phyloP scores from a whole-genome alignment of 164 flowering plant genomes.

The Vitis riparia region DNA sequence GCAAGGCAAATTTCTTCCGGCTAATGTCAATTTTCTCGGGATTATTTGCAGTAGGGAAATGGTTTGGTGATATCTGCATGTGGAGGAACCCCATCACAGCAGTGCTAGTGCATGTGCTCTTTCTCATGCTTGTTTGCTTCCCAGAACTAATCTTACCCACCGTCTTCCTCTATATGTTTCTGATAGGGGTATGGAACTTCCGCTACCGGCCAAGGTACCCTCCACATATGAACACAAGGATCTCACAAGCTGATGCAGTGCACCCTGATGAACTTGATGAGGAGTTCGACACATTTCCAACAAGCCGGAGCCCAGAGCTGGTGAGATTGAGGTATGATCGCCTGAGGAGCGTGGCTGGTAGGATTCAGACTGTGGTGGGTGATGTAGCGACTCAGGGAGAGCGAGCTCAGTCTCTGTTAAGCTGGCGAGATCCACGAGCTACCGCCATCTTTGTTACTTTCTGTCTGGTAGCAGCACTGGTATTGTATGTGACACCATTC shows the following conservation, averaged over 20 bases:
- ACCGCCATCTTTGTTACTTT: conserved; percentile 60
- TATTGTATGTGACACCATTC: conserved; percentile 72
- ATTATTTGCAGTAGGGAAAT: conserved; percentile 65
- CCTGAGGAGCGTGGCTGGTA: conserved; percentile 73
- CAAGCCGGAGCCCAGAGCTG: conserved; percentile 52
- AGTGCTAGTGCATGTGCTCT: conserved; percentile 79
- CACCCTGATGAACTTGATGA: conserved; percentile 83
- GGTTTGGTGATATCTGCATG: conserved; percentile 80
- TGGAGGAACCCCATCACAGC: conserved; percentile 92
- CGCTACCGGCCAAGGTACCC: conserved; percentile 85
- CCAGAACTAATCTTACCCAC: conserved; percentile 86
- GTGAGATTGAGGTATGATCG: conserved; percentile 82
- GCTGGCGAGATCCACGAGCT: conserved; percentile 84
- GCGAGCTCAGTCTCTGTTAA: conserved; percentile 56
- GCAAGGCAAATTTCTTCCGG: conserved; percentile 89
- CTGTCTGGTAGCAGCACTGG: conserved; percentile 67
- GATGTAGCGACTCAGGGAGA: conserved; percentile 82
- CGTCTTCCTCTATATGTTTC: conserved; percentile 81
- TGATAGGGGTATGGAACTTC: conserved; percentile 91
- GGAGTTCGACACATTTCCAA: conserved; percentile 82
- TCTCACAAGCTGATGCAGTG: conserved; percentile 69
- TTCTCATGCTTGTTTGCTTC: conserved; percentile 81
- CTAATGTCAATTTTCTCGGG: conserved; percentile 82
- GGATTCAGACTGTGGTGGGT: conserved; percentile 76
- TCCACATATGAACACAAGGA: conserved; percentile 75